These are phyloP conservation scores for Meyerozyma guilliermondii DNA, from an alignment of 1,139 yeast genomes.

Conservation along the genomic window DNA sequence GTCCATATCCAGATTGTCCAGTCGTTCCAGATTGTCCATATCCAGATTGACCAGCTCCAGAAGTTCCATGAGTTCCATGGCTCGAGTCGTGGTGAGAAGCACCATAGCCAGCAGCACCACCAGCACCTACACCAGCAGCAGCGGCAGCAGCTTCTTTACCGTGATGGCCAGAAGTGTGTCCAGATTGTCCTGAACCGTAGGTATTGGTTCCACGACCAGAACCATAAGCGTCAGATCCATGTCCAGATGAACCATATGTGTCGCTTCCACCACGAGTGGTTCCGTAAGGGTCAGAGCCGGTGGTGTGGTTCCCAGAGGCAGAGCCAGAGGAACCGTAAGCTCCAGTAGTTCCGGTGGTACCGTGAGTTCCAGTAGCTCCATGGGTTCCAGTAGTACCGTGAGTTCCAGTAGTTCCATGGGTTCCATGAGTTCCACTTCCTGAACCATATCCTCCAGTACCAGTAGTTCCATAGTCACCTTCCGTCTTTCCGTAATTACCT, in stretches of 20 bases:
- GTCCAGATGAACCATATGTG: constrained; percentile 8
- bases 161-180: constrained; percentile 3
- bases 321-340: not conserved
- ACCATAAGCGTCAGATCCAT: constrained; percentile 3
- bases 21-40: not conserved
- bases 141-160: constrained; percentile 8
- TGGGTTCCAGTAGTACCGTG: constrained; percentile 2
- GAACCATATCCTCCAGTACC: not conserved
- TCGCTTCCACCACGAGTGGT: constrained; percentile 6
- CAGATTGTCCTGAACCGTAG: constrained; percentile 7
- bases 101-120: constrained; percentile 8
- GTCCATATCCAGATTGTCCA: constrained; percentile 1
- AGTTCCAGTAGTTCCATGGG: not conserved
- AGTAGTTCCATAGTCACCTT: not conserved
- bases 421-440: not conserved
- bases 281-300: constrained; percentile 1
- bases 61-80: not conserved
- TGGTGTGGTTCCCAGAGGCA: not conserved
- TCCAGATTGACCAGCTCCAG: constrained; percentile 2
- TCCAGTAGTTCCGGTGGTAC: not conserved
- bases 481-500: not conserved
- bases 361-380: constrained; percentile 1
- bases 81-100: not conserved
- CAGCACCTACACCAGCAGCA: constrained; percentile 12
- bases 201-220: constrained; percentile 7